Base-by-base conservation (phyloP, 108 stramenopile species). In the Thalassiosira profunda region DNA sequence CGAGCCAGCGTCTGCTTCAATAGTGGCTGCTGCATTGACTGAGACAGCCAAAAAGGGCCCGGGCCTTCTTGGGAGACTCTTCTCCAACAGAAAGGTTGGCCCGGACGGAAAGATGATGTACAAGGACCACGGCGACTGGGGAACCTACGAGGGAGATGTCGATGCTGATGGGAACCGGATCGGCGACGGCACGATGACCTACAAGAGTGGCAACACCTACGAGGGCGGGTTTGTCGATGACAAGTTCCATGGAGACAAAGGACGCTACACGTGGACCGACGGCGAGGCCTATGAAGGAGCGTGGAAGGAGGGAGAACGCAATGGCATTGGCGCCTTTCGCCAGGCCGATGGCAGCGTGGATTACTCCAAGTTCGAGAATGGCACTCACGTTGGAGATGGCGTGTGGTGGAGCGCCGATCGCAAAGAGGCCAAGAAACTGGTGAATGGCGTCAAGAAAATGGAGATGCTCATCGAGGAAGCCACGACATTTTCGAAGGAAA, bases 101-200 rank as follows among this genome's bases (percentile, higher is more conserved):
- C 17, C 41, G 14, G 72, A 57, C 17, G 72, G 72, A 2, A 73
- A 73, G 43, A 46, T 56, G 8, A 37, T 55, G 51, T 73, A 58
- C 36, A 73, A 73, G 7, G 72, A 73, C 53, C n/a, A 64, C 30
- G 72, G 72, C 8, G 36, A 46, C 7, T 73, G 72, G 72, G 72
- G 72, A 15, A 57, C 63, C 1, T 73, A 73, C 31, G 24, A 55
- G 0, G 72, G 72, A 15, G 55, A 26, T 14, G 15, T 64, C 11
- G 63, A 73, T 29, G 5, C 12, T 15, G 45, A 47, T 58, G 63
- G 62, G 7, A 23, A 63, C 21, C 72, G 72, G 1, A 8, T 48
- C 12, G 72, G 72, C 12, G 36, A 48, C 21, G 72, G 72, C 6
- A 73, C 63, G 46, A 73, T 73, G 49, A 64, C 56, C 34, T 73